Base-by-base conservation (phyloP, 805 yeast genomes). In the Starmerella gropengiesseri region DNA sequence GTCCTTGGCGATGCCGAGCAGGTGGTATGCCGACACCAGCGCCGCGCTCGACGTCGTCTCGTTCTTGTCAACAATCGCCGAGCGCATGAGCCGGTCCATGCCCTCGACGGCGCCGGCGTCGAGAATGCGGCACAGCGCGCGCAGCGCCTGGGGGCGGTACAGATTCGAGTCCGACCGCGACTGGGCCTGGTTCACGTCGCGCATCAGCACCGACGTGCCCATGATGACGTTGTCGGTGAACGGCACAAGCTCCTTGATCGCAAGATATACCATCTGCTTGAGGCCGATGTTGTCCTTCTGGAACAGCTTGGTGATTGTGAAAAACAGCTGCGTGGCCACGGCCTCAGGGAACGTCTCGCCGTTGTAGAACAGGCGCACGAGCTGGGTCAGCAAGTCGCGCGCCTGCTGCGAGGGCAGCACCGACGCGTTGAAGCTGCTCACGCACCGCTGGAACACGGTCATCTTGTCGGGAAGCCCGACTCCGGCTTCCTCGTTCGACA, bases 191-290 rank as follows among this genome's bases (percentile, higher is more conserved):
- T 93, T 96, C 42, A 91, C 84, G 65, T 91, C 98, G 65, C 87
- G 87, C 96, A 91, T 91, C 59, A 91, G 87, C 21, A 95, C 86
- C 2, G 95, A 84, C 21, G 98, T 91, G 21, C 89, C 96, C 97
- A 91, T 91, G 62, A 91, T 73, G 44, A 86, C 85, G 63, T 91
- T 96, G 53, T 84, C 83, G 17, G 95, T 84, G 49, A 81, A 74
- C 16, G 78, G 65, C 38, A 89, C 75, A 49, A 91, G 73, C 62
- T 89, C 96, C 67, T 91, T 91, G 63, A 89, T 86, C 13, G 95
- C 89, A 60, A 91, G 69, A 59, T 89, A 91, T 14, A 89, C 94
- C 67, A 83, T 74, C 66, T 91, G 98, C 63, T 98, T 80, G 59
- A 91, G 73, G 30, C 74, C 73, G 14, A 81, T 76, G 59, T 82